These are phyloP conservation scores for Colletotrichum tamarilloi DNA, from an alignment of 2,329 filamentous ascomycete genomes.

Conservation along the genomic window DNA sequence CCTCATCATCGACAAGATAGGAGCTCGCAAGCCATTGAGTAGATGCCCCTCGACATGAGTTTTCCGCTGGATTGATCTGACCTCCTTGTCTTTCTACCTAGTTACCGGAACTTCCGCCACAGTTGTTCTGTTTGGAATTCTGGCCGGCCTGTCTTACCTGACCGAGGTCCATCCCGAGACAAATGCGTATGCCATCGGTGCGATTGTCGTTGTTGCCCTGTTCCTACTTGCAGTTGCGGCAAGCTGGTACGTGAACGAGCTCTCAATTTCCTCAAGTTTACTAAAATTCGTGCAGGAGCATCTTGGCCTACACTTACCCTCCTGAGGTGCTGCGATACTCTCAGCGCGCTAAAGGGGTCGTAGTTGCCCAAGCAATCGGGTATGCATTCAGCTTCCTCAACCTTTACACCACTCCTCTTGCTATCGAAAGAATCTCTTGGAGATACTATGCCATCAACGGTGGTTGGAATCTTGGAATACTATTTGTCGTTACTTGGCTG, in stretches of 20 bases:
- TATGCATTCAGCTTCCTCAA: conserved; percentile 11
- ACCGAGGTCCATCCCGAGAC: background rate
- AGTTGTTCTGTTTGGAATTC: too few species aligned
- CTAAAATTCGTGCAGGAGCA: too few species aligned
- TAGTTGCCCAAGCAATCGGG: conserved; percentile 2
- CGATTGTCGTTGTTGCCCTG: conserved; percentile 5
- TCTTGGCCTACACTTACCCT: too few species aligned
- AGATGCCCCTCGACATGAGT: too few species aligned
- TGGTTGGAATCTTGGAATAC: background rate
- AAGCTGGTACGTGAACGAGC: background rate
- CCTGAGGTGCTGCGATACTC: too few species aligned
- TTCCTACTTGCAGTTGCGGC: conserved; percentile 10
- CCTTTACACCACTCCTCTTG: conserved; percentile 5
- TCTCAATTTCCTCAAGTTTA: too few species aligned
- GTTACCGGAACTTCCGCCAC: too few species aligned
- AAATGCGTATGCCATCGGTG: background rate
- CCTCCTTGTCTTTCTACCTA: too few species aligned
- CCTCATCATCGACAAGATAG: too few species aligned
- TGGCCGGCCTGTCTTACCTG: background rate
- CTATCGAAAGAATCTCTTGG: conserved; percentile 3
- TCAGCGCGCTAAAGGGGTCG: background rate
- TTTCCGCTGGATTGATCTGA: too few species aligned
- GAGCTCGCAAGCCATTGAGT: too few species aligned
- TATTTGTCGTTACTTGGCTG: background rate
- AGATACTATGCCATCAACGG: background rate